phyloP scores from a whole-genome alignment of 2,329 filamentous ascomycete species.

The Raffaelea albimanens region DNA sequence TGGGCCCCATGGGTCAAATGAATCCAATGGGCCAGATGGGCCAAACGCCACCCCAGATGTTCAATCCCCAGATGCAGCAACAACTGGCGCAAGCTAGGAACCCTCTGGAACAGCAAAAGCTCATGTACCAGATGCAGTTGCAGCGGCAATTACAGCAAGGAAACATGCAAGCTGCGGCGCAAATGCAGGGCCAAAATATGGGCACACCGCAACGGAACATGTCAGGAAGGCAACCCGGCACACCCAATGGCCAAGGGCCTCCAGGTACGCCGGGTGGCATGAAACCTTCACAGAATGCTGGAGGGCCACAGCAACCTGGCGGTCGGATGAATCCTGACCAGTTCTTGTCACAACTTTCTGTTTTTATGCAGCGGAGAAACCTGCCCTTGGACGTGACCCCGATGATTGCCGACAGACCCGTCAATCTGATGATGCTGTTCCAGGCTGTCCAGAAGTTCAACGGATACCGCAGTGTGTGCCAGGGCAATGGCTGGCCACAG shows the following conservation, averaged over 20 bases:
- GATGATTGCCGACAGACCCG: constrained; percentile 58
- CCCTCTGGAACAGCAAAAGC: constrained; percentile 62
- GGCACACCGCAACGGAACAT: constrained; percentile 14
- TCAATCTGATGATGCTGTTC: constrained; percentile 72
- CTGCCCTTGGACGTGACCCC: constrained; percentile 69
- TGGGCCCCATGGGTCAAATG: constrained; percentile 25
- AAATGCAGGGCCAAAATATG: constrained; percentile 20
- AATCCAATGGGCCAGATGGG: constrained; percentile 24
- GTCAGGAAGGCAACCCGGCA: constrained; percentile 41
- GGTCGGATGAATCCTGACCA: constrained; percentile 47
- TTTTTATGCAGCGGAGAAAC: constrained; percentile 68
- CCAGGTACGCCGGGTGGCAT: constrained; percentile 23
- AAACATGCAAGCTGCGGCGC: constrained; percentile 30
- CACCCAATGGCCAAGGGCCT: constrained; percentile 48
- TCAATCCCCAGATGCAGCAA: constrained; percentile 21
- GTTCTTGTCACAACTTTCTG: constrained; percentile 66
- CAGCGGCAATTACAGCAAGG: constrained; percentile 64
- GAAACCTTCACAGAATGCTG: too few relatives aligned
- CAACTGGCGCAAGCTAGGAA: constrained; percentile 36
- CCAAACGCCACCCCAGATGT: constrained; percentile 27
- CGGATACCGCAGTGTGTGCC: constrained; percentile 65
- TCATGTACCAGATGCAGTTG: constrained; percentile 75
- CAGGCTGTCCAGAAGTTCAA: constrained; percentile 66
- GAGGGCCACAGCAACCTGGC: neutral
- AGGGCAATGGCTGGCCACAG: constrained; percentile 62